Evolutionary conservation across 2,329 filamentous ascomycete species (phyloP), one percentile per base, ranked within the genome.

Genomic region (Chaetomiaceae sp.): DNA sequence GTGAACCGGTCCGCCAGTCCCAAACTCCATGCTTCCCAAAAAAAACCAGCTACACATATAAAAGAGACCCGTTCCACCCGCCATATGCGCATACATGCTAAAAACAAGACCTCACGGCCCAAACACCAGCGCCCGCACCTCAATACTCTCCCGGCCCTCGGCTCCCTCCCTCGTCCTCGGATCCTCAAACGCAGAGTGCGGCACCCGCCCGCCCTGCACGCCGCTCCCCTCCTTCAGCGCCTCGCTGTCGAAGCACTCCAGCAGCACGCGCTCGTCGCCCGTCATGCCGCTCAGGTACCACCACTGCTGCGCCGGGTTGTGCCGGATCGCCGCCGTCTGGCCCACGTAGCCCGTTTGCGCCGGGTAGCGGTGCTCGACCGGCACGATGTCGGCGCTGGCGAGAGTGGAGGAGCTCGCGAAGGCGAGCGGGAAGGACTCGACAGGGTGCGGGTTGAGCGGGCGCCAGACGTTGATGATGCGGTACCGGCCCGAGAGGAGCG

Each of bases 381-480:
- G 73, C 0, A 90, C 73, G 8, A 93, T 69, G 54, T 90, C 85
- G 0, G 71, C 68, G 41, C 85, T 74, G 1, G 65, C 59, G 1
- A 86, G 75, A 0, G 74, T 75, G 1, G 76, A 68, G 61, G 81
- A 83, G 39, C 84, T 83, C 1, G 84, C 78, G 27, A 88, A 80
- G 0, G 80, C 83, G 1, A 89, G 71, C 1, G 86, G 86, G 56
- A 74, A 78, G 36, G 84, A 75, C 47, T 81, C 78, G 6, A 86
- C 74, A 2, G 83, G 78, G 29, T 70, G 68, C 55, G 65, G 63
- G 64, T 75, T 78, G 8, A 79, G 67, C 14, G 82, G 81, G 0
- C 86, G 75, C 89, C 89, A 95, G 38, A 95, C 83, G 56, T 95
- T 95, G 63, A 95, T 79, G 59, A 95, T 87, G 50, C 88, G 78